phyloP scores from a whole-genome alignment of 768 basidiomycete genomes.

The Cystobasidiopsis lactophilus region DNA sequence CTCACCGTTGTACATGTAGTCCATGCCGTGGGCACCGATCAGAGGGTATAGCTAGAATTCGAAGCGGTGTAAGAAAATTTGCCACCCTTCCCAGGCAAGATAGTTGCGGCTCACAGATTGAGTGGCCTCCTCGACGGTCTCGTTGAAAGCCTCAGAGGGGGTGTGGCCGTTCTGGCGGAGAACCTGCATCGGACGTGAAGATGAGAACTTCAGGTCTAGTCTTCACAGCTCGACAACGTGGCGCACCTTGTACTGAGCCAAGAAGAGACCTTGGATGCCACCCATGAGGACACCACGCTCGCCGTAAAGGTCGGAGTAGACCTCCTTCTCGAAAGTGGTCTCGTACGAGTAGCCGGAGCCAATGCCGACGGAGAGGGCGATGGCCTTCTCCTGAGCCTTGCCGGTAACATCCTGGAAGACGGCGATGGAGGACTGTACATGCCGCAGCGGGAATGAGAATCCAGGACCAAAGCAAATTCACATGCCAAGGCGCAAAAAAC shows the following conservation, averaged over 20 bases:
- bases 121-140: slow-evolving; percentile 99
- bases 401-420: slow-evolving; percentile 96
- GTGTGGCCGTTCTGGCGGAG: slow-evolving; percentile 88
- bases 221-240: too few species aligned
- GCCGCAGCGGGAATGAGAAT: too few species aligned
- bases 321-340: slow-evolving; percentile 98
- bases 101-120: slow-evolving; percentile 94
- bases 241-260: slow-evolving; percentile 69
- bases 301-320: slow-evolving; percentile 96
- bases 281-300: slow-evolving; percentile 69
- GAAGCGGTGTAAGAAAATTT: background rate
- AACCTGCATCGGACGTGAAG: slow-evolving; percentile 25
- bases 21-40: slow-evolving; percentile 36
- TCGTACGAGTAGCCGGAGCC: slow-evolving; percentile 98
- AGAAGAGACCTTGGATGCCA: slow-evolving; percentile 65
- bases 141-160: slow-evolving; percentile 98
- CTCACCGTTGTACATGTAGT: slow-evolving; percentile 47
- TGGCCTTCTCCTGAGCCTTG: slow-evolving; percentile 89
- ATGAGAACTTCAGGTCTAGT: too few species aligned
- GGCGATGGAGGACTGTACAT: slow-evolving; percentile 48
- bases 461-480: too few species aligned
- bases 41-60: too few species aligned
- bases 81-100: too few species aligned
- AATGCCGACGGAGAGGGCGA: slow-evolving; percentile 77
- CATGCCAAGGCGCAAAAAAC: slow-evolving; percentile 81